These are phyloP conservation scores for Verticillium tricorpus DNA, from an alignment of 2,329 filamentous ascomycete species.

Conservation along the genomic window DNA sequence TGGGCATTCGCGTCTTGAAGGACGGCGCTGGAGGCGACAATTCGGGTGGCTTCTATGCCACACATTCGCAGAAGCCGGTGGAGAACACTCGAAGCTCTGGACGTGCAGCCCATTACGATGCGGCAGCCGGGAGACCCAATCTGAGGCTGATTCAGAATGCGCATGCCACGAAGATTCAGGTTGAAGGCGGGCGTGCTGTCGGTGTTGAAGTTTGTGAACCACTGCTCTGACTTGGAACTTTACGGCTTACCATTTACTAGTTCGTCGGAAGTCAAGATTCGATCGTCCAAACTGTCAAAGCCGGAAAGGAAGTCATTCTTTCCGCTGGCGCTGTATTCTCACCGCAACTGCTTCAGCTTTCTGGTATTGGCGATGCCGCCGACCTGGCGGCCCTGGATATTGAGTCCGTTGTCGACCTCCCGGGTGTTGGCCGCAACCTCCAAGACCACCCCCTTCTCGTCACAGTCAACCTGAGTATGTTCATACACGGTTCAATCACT, in stretches of 20 bases:
- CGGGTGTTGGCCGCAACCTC: constrained; percentile 7
- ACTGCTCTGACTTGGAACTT: too few relatives aligned
- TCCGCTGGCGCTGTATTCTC: constrained; percentile 35
- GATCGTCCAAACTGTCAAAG: neutral
- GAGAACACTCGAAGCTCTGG: constrained; percentile 13
- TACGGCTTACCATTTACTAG: too few relatives aligned
- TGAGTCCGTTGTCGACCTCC: constrained; percentile 6
- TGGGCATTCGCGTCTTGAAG: constrained; percentile 10
- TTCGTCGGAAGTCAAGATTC: too few relatives aligned
- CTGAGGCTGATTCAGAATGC: too few relatives aligned
- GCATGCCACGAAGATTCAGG: too few relatives aligned
- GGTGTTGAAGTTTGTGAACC: too few relatives aligned
- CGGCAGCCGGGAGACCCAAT: too few relatives aligned
- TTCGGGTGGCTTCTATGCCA: constrained; percentile 17
- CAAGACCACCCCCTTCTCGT: constrained; percentile 7
- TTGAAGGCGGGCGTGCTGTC: too few relatives aligned
- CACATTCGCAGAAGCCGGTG: constrained; percentile 17
- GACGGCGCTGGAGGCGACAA: constrained; percentile 13
- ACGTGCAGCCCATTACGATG: too few relatives aligned
- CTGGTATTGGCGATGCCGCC: constrained; percentile 38
- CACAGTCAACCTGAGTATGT: neutral
- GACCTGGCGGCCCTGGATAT: constrained; percentile 33
- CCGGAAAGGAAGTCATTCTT: constrained; percentile 33
- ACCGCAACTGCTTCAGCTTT: constrained; percentile 42
- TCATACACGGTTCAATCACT: too few relatives aligned